phyloP scores from a whole-genome alignment of 2,329 filamentous ascomycete genomes.

The Fusarium marasasianum region DNA sequence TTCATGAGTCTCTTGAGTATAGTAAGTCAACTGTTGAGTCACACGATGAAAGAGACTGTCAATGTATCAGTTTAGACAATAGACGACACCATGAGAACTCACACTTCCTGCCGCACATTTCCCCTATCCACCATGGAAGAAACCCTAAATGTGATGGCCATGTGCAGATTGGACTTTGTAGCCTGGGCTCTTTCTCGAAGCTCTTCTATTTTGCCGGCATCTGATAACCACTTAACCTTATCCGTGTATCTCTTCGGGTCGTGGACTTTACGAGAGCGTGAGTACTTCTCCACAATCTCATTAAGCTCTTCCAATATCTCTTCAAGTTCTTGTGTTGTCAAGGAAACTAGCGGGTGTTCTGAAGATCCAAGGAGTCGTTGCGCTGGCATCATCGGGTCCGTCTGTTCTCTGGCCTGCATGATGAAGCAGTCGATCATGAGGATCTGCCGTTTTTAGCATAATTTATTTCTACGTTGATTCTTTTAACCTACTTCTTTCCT shows the following conservation, averaged over 20 bases:
- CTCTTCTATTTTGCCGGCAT: background rate
- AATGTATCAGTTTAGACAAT: background rate
- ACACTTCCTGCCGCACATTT: constrained; percentile 11
- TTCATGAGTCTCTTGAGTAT: background rate
- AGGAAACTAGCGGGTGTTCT: constrained; percentile 1
- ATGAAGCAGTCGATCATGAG: constrained; percentile 20
- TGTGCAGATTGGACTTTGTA: background rate
- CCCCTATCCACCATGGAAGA: constrained; percentile 3
- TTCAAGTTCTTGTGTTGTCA: background rate
- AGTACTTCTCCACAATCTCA: background rate
- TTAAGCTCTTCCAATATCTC: background rate
- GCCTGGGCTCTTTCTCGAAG: constrained; percentile 9
- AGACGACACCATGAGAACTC: fast-evolving
- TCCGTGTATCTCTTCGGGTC: background rate
- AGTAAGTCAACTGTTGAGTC: background rate
- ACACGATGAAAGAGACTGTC: background rate
- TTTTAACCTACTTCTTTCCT: background rate
- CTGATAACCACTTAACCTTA: constrained; percentile 19
- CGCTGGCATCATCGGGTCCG: background rate
- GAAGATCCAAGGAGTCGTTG: background rate
- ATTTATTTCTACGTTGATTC: fast-evolving
- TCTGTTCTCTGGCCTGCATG: background rate
- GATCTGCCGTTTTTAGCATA: background rate
- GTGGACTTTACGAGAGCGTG: background rate
- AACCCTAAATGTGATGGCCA: background rate